A percentile compares a stretch with the other conserved stretches of the same genome.
These are phyloP conservation scores for Diddensiella caesifluorescens DNA, from an alignment of 805 yeast species.

Conservation along the genomic window DNA sequence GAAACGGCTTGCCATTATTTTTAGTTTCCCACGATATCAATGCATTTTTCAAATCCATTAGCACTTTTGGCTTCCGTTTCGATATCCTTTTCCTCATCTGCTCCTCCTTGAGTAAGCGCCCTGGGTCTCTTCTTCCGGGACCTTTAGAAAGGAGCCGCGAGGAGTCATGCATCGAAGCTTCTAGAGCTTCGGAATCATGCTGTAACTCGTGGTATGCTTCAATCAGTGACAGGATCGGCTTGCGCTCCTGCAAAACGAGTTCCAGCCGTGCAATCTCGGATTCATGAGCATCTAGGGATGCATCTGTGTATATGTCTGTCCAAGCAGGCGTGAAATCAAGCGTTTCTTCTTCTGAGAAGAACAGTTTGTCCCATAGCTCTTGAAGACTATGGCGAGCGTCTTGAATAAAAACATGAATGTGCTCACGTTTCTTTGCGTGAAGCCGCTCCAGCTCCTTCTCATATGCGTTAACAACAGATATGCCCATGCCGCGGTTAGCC, in stretches of 20 bases:
- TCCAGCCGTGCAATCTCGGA: conserved; percentile 50
- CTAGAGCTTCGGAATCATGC: conserved; percentile 56
- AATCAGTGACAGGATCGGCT: conserved; percentile 53
- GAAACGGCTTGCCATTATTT: conserved; percentile 25
- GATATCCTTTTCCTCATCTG: conserved; percentile 60
- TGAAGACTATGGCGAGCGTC: conserved; percentile 57
- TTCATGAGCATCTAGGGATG: conserved; percentile 58
- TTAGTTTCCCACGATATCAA: conserved; percentile 47
- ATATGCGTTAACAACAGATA: conserved; percentile 44
- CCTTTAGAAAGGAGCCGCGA: conserved; percentile 66
- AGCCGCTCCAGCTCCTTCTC: conserved; percentile 54
- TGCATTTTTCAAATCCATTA: conserved; percentile 45
- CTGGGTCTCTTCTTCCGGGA: conserved; percentile 42
- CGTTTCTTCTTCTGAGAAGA: conserved; percentile 50
- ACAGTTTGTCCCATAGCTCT: conserved; percentile 57
- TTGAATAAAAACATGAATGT: conserved; percentile 61
- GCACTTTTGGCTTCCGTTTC: conserved; percentile 61
- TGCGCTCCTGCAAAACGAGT: conserved; percentile 43
- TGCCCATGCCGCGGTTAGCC: conserved; percentile 44
- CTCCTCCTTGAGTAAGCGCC: conserved; percentile 75
- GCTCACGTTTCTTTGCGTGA: conserved; percentile 52
- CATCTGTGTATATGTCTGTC: conserved; percentile 50
- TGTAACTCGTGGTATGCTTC: conserved; percentile 50
- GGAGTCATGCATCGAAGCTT: conserved; percentile 70
- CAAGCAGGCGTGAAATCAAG: conserved; percentile 41